Evolutionary conservation across 2,329 filamentous ascomycete genomes (phyloP).

Genomic region (Dichotomopilus funicola): DNA sequence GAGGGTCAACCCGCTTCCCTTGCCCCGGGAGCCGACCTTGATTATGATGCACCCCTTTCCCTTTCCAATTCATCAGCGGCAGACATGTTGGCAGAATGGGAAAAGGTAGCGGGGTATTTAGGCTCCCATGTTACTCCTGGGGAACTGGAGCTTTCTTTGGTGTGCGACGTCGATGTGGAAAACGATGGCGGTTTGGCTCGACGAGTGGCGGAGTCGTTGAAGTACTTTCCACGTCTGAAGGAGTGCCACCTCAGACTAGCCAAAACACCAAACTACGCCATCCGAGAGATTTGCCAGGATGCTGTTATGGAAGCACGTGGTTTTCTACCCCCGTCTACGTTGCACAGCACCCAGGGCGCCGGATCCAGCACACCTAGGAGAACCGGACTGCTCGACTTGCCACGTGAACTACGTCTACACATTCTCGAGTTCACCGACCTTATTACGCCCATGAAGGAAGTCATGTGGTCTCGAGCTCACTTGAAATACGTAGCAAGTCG

Average conservation of each 20-base stretch:
- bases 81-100: conserved; percentile 1
- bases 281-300: background rate
- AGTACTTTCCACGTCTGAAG: background rate
- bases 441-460: conserved; percentile 17
- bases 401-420: conserved; percentile 18
- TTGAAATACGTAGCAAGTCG: background rate
- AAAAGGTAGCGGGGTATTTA: background rate
- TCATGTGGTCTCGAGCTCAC: conserved; percentile 14
- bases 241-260: conserved; percentile 3
- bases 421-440: conserved; percentile 23
- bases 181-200: no score
- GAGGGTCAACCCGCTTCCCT: no score
- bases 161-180: conserved; percentile 1
- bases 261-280: background rate
- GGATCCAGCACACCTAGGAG: background rate
- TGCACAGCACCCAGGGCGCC: background rate
- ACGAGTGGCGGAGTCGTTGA: background rate
- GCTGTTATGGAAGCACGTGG: background rate
- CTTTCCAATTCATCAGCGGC: background rate
- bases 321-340: background rate
- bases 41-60: background rate
- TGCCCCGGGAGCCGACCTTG: no score
- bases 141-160: conserved; percentile 2
- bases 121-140: background rate
- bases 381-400: conserved; percentile 10